Conservation (phyloP, 805 yeast species). For the Sugiyamaella mastotermitis region DNA sequence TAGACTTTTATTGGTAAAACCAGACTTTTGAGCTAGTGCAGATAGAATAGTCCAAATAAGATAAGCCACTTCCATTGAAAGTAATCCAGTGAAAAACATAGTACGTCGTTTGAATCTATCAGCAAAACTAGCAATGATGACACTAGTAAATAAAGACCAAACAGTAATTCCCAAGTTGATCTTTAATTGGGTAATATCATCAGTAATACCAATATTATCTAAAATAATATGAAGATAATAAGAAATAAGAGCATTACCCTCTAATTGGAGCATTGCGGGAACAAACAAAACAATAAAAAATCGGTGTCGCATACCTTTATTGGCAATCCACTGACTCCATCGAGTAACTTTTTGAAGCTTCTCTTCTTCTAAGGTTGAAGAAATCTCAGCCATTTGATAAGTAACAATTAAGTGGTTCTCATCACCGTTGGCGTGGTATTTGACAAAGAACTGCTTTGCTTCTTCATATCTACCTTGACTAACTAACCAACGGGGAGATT, state of each 20-base stretch:
- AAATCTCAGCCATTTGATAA: slow-evolving; percentile 26
- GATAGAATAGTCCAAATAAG: slow-evolving; percentile 44
- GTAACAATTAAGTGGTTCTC: slow-evolving; percentile 4
- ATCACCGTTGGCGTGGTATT: slow-evolving; percentile 24
- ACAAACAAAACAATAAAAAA: slow-evolving; percentile 5
- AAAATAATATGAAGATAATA: slow-evolving; percentile 48
- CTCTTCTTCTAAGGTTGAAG: slow-evolving; percentile 19
- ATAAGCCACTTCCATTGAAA: slow-evolving; percentile 11
- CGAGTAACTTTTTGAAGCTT: slow-evolving; percentile 11
- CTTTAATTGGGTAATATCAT: slow-evolving; percentile 7
- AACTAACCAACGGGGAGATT: slow-evolving; percentile 78
- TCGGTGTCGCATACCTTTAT: slow-evolving; percentile 10
- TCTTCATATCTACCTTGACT: slow-evolving; percentile 48
- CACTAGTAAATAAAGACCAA: slow-evolving; percentile 4
- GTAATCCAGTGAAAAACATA: slow-evolving; percentile 14
- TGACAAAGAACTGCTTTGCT: slow-evolving; percentile 41
- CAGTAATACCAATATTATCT: slow-evolving; percentile 47
- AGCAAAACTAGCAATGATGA: slow-evolving; percentile 6
- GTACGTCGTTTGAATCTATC: slow-evolving; percentile 13
- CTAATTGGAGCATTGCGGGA: slow-evolving; percentile 11
- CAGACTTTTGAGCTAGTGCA: slow-evolving; percentile 30
- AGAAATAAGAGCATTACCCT: slow-evolving; percentile 15
- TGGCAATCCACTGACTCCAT: slow-evolving; percentile 3
- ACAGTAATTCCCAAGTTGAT: slow-evolving; percentile 12
- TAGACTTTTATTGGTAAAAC: slow-evolving; percentile 7